Percentiles rank a stretch among this genome's conserved stretches.
Conservation (phyloP, 352 stramenopile species). For the Pythium phragmitis region DNA sequence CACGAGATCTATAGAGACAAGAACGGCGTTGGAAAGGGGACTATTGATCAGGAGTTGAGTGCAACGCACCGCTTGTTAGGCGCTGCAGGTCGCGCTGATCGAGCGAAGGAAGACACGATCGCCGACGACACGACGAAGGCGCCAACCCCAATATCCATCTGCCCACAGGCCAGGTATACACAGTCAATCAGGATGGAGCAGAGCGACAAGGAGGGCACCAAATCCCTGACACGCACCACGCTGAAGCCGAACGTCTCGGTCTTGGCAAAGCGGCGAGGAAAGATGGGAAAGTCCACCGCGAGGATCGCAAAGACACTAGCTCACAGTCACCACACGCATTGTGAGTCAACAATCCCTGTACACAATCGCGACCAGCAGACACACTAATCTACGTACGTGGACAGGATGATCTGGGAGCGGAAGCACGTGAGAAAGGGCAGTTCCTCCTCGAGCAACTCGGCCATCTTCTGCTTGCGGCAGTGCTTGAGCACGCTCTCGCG, state of each 20-base stretch:
- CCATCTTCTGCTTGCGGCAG: slow-evolving; percentile 84
- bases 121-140: slow-evolving; percentile 92
- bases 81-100: slow-evolving; percentile 35
- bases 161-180: not conserved
- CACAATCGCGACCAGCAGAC: not conserved
- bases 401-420: slow-evolving; percentile 79
- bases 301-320: slow-evolving; percentile 91
- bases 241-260: slow-evolving; percentile 96
- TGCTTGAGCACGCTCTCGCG: slow-evolving; percentile 73
- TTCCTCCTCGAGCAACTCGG: slow-evolving; percentile 65
- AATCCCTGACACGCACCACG: slow-evolving; percentile 53
- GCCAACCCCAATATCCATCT: slow-evolving; percentile 98
- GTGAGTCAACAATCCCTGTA: too few relatives aligned
- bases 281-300: slow-evolving; percentile 97
- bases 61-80: slow-evolving; percentile 27
- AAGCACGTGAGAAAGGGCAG: slow-evolving; percentile 80
- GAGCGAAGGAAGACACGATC: slow-evolving; percentile 71
- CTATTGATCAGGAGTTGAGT: not conserved
- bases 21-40: not conserved
- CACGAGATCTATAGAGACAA: not conserved
- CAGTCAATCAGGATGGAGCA: not conserved
- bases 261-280: slow-evolving; percentile 94
- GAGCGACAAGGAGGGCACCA: too few relatives aligned
- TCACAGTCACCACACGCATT: not conserved
- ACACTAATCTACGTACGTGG: slow-evolving; percentile 45